Evolutionary conservation across 2,329 filamentous ascomycete genomes (phyloP).

Genomic region (Fusarium sp.): DNA sequence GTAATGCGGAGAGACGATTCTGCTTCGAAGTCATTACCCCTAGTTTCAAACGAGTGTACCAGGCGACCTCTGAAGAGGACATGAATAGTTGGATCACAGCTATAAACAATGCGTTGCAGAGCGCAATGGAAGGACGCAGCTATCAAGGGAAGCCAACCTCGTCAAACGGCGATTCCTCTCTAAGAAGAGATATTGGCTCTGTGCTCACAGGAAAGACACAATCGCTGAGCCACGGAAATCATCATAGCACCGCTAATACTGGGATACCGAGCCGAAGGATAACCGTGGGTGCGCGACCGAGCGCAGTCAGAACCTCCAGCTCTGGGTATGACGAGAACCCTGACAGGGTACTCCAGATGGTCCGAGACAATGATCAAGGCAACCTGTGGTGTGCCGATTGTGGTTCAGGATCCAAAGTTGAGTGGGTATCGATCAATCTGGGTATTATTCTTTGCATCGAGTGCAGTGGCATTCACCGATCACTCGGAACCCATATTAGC

Average conservation of each 20-base stretch:
- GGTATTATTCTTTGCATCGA: conserved; percentile 97
- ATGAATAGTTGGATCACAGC: conserved; percentile 96
- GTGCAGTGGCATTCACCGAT: conserved; percentile 96
- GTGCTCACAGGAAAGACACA: conserved; percentile 92
- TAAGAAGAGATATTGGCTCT: conserved; percentile 87
- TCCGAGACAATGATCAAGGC: conserved; percentile 89
- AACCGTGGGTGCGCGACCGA: conserved; percentile 88
- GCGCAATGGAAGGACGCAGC: conserved; percentile 85
- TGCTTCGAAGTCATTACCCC: conserved; percentile 99
- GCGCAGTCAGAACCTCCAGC: conserved; percentile 72
- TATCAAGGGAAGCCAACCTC: conserved; percentile 60
- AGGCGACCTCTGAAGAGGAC: conserved; percentile 96
- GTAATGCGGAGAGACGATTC: conserved; percentile 92
- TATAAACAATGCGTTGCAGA: conserved; percentile 97
- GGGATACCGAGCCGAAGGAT: conserved; percentile 80
- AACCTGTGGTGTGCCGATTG: conserved; percentile 97
- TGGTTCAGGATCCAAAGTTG: conserved; percentile 87
- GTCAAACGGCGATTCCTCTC: conserved; percentile 60
- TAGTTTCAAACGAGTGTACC: conserved; percentile 93
- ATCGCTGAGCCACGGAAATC: conserved; percentile 67
- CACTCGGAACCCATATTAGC: conserved; percentile 95
- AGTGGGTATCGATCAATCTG: conserved; percentile 99
- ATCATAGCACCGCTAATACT: conserved; percentile 54
- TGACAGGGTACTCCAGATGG: conserved; percentile 83
- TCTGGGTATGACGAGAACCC: conserved; percentile 82